Conservation (phyloP, 805 yeast species). For the Kodamaea jinghongensis region DNA sequence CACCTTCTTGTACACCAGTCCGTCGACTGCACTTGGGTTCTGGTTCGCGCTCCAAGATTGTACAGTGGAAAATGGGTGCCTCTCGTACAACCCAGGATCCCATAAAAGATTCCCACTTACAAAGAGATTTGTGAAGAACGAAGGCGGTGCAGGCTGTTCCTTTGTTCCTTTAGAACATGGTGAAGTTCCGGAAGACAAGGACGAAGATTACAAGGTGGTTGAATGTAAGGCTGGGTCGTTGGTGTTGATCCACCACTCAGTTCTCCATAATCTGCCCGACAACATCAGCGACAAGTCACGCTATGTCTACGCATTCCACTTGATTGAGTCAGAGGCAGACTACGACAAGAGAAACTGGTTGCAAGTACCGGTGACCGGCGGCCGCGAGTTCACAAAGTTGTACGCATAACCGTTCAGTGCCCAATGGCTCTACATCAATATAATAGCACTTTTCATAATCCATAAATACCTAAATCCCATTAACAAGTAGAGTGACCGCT, state of each 20-base stretch:
- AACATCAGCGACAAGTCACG: slow-evolving; percentile 57
- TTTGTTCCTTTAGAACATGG: slow-evolving; percentile 39
- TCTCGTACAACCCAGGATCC: slow-evolving; percentile 67
- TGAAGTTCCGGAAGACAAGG: slow-evolving; percentile 25
- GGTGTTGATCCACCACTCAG: slow-evolving; percentile 67
- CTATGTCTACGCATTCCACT: slow-evolving; percentile 77
- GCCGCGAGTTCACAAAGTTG: slow-evolving; percentile 55
- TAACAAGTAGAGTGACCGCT: slow-evolving; percentile 11
- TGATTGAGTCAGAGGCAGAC: slow-evolving; percentile 61
- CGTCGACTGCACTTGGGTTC: slow-evolving; percentile 70
- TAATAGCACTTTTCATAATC: too few relatives aligned
- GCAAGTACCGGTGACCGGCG: slow-evolving; percentile 67
- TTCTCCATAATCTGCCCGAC: slow-evolving; percentile 66
- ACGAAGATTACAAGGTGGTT: slow-evolving; percentile 45
- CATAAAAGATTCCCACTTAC: slow-evolving; percentile 56
- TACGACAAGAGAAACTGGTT: slow-evolving; percentile 74
- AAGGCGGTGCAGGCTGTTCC: slow-evolving; percentile 53
- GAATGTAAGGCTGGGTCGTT: slow-evolving; percentile 72
- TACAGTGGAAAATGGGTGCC: slow-evolving; percentile 62
- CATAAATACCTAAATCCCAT: too few relatives aligned
- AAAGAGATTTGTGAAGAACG: slow-evolving; percentile 60
- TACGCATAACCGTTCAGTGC: too few relatives aligned
- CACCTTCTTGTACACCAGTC: slow-evolving; percentile 67
- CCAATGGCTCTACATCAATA: too few relatives aligned
- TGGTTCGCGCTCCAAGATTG: slow-evolving; percentile 84